A percentile compares a stretch with the other conserved stretches of the same genome.
Conservation (phyloP, 495 filamentous ascomycete species). For the Melanomma pulvis-pyrius region DNA sequence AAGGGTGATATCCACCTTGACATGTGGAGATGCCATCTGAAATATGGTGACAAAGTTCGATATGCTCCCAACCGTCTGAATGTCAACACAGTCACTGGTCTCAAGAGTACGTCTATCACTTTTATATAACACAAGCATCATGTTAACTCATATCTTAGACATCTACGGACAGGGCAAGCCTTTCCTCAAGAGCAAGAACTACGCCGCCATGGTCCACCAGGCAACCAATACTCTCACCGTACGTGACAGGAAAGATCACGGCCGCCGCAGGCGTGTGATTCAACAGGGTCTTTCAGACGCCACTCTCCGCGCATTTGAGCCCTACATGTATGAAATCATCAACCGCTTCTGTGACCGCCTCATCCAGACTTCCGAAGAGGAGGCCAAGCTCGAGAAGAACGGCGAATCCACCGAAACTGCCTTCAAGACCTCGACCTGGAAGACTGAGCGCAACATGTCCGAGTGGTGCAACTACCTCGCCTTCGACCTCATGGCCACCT, state of each 20-base stretch:
- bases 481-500: slow-evolving; percentile 22
- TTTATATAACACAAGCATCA: background rate
- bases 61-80: slow-evolving; percentile 36
- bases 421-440: slow-evolving; percentile 7
- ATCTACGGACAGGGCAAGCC: slow-evolving; percentile 7
- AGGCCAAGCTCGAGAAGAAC: background rate
- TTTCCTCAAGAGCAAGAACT: slow-evolving; percentile 15
- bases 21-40: slow-evolving; percentile 2
- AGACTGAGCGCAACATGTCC: slow-evolving; percentile 12
- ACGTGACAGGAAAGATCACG: slow-evolving; percentile 16
- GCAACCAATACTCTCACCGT: slow-evolving; percentile 2
- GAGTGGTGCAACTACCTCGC: slow-evolving; percentile 24
- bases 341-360: slow-evolving; percentile 29
- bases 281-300: slow-evolving; percentile 37
- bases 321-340: slow-evolving; percentile 30
- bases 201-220: slow-evolving; percentile 3
- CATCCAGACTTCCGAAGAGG: slow-evolving; percentile 24
- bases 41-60: slow-evolving; percentile 25
- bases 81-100: slow-evolving; percentile 23
- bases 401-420: slow-evolving; percentile 3
- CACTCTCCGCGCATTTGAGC: slow-evolving; percentile 30
- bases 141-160: background rate
- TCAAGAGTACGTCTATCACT: slow-evolving; percentile 10
- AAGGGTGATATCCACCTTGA: slow-evolving; percentile 14
- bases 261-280: slow-evolving; percentile 10